Evolutionary conservation across 2,329 filamentous ascomycete genomes (phyloP).

Genomic region (Ceratocystis variospora): DNA sequence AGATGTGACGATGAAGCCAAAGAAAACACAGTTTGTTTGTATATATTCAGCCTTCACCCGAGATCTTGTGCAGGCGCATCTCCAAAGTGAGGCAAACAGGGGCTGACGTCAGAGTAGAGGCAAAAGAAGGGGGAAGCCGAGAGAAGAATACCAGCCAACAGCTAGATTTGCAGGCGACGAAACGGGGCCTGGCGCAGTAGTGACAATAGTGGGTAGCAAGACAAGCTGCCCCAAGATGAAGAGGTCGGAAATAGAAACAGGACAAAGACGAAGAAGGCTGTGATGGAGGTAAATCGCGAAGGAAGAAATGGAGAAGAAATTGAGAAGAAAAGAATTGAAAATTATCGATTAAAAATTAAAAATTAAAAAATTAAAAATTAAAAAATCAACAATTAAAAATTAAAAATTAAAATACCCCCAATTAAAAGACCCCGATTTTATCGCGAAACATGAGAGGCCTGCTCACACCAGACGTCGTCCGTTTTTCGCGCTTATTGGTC

Average conservation of each 20-base stretch:
- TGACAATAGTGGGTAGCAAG: background rate
- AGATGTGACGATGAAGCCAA: background rate
- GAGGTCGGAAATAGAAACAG: background rate
- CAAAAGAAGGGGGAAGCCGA: background rate
- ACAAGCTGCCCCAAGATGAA: background rate
- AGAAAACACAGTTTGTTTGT: background rate
- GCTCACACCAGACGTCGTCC: background rate
- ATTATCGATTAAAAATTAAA: background rate
- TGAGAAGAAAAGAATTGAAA: background rate
- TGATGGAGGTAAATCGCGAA: too few relatives aligned
- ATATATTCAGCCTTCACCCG: constrained; percentile 7
- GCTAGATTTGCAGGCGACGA: background rate
- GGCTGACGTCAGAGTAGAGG: constrained; percentile 7
- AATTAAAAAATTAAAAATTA: background rate
- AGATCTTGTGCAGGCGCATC: constrained; percentile 10
- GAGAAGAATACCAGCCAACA: background rate
- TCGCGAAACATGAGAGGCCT: background rate
- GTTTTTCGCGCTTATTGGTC: constrained; percentile 1
- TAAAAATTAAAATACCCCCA: background rate
- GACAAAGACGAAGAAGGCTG: background rate
- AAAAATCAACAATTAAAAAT: background rate
- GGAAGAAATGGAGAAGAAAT: background rate
- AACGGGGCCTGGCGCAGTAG: background rate
- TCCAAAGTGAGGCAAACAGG: background rate
- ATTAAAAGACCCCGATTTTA: background rate